Percentiles rank a stretch among this genome's conserved stretches.
These are phyloP conservation scores for Lagenidium giganteum DNA, from an alignment of 352 stramenopile genomes.

Conservation along the genomic window DNA sequence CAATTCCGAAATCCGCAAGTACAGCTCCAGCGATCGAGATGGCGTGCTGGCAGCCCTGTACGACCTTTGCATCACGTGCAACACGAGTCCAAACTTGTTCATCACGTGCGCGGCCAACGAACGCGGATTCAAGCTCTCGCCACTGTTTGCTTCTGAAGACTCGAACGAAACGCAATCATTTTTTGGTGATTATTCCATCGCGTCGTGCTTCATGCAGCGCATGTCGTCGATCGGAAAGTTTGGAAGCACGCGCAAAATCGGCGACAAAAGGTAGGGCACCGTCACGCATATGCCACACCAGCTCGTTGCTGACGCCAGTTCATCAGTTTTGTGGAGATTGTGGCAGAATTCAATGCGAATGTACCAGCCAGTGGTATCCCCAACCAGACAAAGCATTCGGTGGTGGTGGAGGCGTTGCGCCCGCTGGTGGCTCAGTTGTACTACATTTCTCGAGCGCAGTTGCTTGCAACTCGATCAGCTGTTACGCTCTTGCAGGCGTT, in stretches of 20 bases:
- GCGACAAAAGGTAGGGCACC: constrained; percentile 68
- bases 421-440: constrained; percentile 80
- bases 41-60: constrained; percentile 73
- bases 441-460: constrained; percentile 60
- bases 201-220: constrained; percentile 71
- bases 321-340: constrained; percentile 75
- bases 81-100: constrained; percentile 66
- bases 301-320: neutral
- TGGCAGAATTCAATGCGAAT: constrained; percentile 89
- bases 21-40: constrained; percentile 61
- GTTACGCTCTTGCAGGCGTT: constrained; percentile 78
- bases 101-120: constrained; percentile 69
- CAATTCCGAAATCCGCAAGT: constrained; percentile 47
- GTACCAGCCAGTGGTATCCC: constrained; percentile 78
- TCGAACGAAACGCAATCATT: constrained; percentile 62
- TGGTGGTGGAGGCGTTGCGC: constrained; percentile 69
- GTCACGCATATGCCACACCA: no score
- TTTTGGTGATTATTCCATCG: constrained; percentile 78
- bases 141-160: constrained; percentile 71
- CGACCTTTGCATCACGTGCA: constrained; percentile 71
- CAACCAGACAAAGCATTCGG: constrained; percentile 78
- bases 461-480: constrained; percentile 56
- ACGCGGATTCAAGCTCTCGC: constrained; percentile 57
- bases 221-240: constrained; percentile 69
- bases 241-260: constrained; percentile 37